Evolutionary conservation across 306 rosid genomes (phyloP).

Genomic region (Citrullus colocynthis): DNA sequence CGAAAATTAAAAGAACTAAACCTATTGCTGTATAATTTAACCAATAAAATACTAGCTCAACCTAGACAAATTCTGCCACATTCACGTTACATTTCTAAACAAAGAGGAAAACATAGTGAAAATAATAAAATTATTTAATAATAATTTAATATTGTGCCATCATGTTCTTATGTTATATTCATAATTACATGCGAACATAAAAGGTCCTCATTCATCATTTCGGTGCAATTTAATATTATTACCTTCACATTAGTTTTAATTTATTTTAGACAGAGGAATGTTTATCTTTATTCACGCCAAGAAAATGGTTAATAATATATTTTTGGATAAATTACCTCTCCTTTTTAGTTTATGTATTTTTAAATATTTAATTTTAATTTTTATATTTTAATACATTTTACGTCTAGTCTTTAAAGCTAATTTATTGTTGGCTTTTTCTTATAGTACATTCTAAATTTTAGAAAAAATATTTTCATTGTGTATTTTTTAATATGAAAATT

Average conservation of each 20-base stretch:
- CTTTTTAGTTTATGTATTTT: too few species aligned
- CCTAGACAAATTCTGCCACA: not conserved
- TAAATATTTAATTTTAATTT: too few species aligned
- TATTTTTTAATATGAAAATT: too few species aligned
- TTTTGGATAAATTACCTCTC: too few species aligned
- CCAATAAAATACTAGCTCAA: not conserved
- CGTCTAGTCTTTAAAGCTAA: too few species aligned
- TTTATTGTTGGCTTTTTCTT: too few species aligned
- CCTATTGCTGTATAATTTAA: not conserved
- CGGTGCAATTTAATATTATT: not conserved
- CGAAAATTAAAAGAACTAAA: too few species aligned
- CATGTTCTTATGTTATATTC: not conserved
- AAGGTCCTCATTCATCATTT: not conserved
- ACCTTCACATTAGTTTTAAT: not conserved
- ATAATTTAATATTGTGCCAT: not conserved
- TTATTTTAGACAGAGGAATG: not conserved
- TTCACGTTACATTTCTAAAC: not conserved
- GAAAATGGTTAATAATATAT: too few species aligned
- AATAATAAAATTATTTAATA: not conserved
- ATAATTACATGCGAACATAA: not conserved
- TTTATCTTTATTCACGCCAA: too few species aligned
- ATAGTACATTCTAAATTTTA: too few species aligned
- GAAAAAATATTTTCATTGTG: too few species aligned
- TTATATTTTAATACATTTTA: too few species aligned
- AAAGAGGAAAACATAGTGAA: not conserved